Conservation (phyloP, 306 rosid species). For the Trifolium dubium region DNA sequence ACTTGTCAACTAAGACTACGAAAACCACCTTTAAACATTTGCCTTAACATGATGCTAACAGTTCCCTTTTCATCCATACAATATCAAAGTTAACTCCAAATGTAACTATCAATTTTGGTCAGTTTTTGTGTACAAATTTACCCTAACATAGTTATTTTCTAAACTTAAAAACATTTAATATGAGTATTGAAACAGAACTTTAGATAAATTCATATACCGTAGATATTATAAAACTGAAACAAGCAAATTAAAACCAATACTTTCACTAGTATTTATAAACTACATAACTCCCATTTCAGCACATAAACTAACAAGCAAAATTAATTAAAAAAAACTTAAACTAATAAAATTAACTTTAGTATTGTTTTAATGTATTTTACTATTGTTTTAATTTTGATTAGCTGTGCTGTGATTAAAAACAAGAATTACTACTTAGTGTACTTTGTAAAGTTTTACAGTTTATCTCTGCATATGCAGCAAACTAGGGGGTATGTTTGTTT, state of each 20-base stretch:
- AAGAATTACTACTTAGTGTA: background rate
- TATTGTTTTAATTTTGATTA: background rate
- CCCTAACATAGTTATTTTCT: background rate
- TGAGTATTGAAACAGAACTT: background rate
- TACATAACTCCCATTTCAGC: background rate
- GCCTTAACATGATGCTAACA: background rate
- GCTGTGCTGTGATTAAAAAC: background rate
- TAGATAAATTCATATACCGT: background rate
- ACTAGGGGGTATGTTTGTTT: background rate
- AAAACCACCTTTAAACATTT: constrained; percentile 16
- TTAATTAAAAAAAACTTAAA: constrained; percentile 1
- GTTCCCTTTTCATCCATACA: background rate
- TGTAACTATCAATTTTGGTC: background rate
- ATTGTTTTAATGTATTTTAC: background rate
- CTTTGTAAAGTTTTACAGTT: background rate
- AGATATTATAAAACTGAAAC: background rate
- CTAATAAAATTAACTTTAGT: background rate
- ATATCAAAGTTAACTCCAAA: background rate
- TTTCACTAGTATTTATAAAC: background rate
- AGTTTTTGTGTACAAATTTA: background rate
- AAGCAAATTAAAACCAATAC: background rate
- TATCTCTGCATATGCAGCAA: constrained; percentile 2
- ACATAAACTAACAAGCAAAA: background rate
- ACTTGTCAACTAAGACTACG: constrained; percentile 28
- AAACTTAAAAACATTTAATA: background rate